phyloP scores from a whole-genome alignment of 345 rosid species.

The Reutealis trisperma region DNA sequence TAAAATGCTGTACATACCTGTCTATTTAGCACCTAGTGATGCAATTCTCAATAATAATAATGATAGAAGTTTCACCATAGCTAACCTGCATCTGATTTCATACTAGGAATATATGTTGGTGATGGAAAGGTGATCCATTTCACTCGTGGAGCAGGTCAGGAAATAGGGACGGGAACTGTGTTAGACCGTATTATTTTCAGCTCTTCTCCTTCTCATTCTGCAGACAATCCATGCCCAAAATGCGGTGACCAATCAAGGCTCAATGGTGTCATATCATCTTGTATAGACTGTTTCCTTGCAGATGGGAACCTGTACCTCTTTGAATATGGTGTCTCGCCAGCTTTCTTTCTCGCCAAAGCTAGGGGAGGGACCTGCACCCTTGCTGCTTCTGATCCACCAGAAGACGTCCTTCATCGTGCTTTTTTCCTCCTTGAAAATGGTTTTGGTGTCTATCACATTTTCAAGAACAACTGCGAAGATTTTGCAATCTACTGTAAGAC shows the following conservation, averaged over 20 bases:
- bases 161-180: constrained; percentile 61
- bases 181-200: constrained; percentile 59
- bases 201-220: constrained; percentile 41
- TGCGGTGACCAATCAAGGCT: constrained; percentile 54
- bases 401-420: constrained; percentile 60
- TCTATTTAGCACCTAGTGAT: not conserved
- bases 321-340: constrained; percentile 50
- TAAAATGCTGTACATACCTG: not conserved
- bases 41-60: not conserved
- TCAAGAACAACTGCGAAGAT: constrained; percentile 78
- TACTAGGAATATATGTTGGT: constrained; percentile 62
- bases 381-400: constrained; percentile 58
- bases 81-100: constrained; percentile 1
- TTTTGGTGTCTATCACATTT: constrained; percentile 63
- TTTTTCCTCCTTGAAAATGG: constrained; percentile 58
- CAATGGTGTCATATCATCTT: constrained; percentile 61
- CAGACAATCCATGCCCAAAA: constrained; percentile 48
- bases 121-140: constrained; percentile 73
- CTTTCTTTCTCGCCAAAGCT: constrained; percentile 52
- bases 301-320: constrained; percentile 64
- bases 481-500: constrained; percentile 81
- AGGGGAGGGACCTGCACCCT: constrained; percentile 84
- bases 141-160: constrained; percentile 67
- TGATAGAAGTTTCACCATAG: not conserved
- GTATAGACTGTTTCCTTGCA: constrained; percentile 68